phyloP scores from a whole-genome alignment of 192 early-diverging fungal genomes.

The Backusella morwellensis region DNA sequence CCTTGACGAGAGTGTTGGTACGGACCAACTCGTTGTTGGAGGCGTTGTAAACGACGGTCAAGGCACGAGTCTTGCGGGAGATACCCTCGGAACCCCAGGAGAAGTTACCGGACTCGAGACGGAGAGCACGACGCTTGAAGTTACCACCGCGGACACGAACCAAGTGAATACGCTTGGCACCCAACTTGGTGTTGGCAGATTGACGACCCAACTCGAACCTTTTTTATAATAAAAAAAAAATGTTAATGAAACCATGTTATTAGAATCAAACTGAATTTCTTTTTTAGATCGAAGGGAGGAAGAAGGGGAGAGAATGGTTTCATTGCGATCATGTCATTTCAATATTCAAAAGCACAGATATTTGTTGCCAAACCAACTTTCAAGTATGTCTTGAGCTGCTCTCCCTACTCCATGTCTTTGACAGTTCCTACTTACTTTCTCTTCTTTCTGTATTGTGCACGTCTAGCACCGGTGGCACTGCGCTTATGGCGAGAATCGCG shows the following conservation, averaged over 20 bases:
- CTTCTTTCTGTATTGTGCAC: conserved; percentile 99
- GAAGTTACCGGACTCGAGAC: conserved; percentile 96
- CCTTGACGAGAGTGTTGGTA: conserved; percentile 99
- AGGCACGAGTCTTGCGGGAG: conserved; percentile 95
- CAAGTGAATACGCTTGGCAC: conserved; percentile 93
- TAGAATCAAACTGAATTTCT: neutral
- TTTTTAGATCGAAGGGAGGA: neutral
- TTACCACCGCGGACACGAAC: conserved; percentile 98
- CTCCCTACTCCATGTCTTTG: neutral
- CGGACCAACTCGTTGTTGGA: conserved; percentile 99
- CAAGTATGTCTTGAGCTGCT: neutral
- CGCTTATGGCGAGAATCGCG: conserved; percentile 99
- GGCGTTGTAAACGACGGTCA: conserved; percentile 97
- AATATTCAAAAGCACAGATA: neutral
- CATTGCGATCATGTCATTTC: neutral
- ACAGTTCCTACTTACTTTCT: conserved; percentile 68
- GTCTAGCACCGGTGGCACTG: conserved; percentile 95
- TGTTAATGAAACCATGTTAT: neutral
- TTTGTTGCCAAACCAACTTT: neutral
- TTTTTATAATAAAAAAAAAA: neutral
- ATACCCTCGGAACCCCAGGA: conserved; percentile 95
- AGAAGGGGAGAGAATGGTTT: neutral
- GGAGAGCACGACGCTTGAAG: conserved; percentile 97
- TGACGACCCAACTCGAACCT: conserved; percentile 98
- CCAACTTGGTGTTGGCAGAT: conserved; percentile 97